These are phyloP conservation scores for Rhododendron griersonianum DNA, from an alignment of 148 eudicot genomes.

Conservation along the genomic window DNA sequence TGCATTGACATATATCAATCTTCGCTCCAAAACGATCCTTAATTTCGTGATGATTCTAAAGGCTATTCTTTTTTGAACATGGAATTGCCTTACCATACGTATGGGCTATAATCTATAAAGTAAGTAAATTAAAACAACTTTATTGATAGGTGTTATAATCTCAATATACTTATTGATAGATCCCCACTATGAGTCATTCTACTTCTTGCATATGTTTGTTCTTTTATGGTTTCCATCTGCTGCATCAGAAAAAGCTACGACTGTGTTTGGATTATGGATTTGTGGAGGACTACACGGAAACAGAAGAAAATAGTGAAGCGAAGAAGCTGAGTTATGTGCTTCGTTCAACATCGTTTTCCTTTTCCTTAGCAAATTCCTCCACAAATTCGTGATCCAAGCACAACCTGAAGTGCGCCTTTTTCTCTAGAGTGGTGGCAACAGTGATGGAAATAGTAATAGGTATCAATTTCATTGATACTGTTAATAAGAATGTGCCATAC, in stretches of 20 bases:
- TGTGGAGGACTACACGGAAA: background rate
- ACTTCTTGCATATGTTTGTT: background rate
- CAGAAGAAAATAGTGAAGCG: background rate
- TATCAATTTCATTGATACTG: background rate
- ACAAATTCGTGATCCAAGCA: background rate
- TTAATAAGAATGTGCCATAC: constrained; percentile 19
- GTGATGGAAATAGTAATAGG: too few species aligned
- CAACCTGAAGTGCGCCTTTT: background rate
- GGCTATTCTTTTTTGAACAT: background rate
- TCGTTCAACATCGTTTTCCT: background rate
- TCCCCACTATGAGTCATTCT: background rate
- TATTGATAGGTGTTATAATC: background rate
- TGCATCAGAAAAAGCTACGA: background rate
- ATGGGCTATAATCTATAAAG: too few species aligned
- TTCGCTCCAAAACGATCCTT: background rate
- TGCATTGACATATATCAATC: constrained; percentile 21
- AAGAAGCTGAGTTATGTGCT: background rate
- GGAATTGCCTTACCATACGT: too few species aligned
- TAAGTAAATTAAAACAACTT: background rate
- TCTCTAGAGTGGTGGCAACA: background rate
- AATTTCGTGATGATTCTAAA: background rate
- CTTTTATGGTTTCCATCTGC: background rate
- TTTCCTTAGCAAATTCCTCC: background rate
- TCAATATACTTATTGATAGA: background rate
- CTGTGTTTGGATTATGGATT: background rate